These are phyloP conservation scores for Bidens hawaiensis DNA, from an alignment of 140 eudicot species.

Conservation along the genomic window DNA sequence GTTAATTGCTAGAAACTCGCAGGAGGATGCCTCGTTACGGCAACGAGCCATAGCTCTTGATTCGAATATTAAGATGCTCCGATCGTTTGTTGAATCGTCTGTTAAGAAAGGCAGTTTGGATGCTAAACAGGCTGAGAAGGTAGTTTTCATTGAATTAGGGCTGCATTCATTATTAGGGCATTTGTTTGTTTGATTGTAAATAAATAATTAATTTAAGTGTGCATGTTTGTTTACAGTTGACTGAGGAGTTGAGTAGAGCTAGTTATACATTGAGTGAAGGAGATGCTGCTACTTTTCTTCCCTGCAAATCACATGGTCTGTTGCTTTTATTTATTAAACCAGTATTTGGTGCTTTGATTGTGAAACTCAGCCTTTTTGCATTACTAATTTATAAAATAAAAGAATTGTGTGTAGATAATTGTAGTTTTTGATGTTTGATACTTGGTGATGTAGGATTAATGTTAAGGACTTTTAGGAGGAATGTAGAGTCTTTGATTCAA, in stretches of 20 bases:
- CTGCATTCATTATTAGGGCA: no score
- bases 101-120: slow-evolving; percentile 39
- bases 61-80: slow-evolving; percentile 51
- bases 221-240: slow-evolving; percentile 39
- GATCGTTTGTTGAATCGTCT: slow-evolving; percentile 35
- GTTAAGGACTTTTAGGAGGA: no score
- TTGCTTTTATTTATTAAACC: not conserved
- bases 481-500: no score
- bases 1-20: slow-evolving; percentile 54
- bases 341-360: not conserved
- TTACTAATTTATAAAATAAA: no score
- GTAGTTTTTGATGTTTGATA: no score
- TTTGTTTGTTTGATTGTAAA: not conserved
- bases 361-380: not conserved
- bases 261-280: slow-evolving; percentile 79
- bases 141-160: no score
- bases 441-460: no score
- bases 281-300: slow-evolving; percentile 95
- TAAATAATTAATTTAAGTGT: slow-evolving; percentile 2
- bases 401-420: not conserved
- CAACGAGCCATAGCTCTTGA: slow-evolving; percentile 68
- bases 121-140: slow-evolving; percentile 66
- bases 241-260: slow-evolving; percentile 72
- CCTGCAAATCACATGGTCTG: slow-evolving; percentile 87
- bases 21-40: slow-evolving; percentile 71